Evolutionary conservation across 805 yeast species (phyloP).

Genomic region (Torulaspora franciscae): DNA sequence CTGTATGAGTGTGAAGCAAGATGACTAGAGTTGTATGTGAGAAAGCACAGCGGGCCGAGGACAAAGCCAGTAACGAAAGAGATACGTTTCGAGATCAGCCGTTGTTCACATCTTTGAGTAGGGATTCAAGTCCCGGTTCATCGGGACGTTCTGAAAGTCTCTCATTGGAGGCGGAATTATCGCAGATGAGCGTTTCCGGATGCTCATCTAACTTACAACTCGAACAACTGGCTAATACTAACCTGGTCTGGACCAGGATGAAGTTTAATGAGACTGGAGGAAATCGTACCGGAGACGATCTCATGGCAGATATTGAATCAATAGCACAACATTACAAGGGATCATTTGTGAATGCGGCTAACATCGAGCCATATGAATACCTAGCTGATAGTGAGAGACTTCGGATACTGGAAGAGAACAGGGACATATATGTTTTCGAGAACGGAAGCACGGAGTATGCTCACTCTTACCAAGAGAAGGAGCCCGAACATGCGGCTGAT

Average conservation of each 20-base stretch:
- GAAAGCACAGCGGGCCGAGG: neutral
- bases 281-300: neutral
- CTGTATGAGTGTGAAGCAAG: neutral
- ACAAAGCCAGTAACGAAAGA: neutral
- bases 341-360: constrained; percentile 19
- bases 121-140: constrained; percentile 2
- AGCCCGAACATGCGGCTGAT: constrained; percentile 1
- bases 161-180: constrained; percentile 2
- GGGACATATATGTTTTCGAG: constrained; percentile 25
- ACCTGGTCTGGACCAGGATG: constrained; percentile 26
- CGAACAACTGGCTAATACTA: constrained; percentile 32
- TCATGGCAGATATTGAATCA: constrained; percentile 10
- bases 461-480: constrained; percentile 12
- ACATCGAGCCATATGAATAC: constrained; percentile 32
- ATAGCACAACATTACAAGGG: constrained; percentile 19
- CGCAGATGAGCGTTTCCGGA: constrained; percentile 1
- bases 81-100: neutral
- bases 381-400: constrained; percentile 24
- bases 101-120: neutral
- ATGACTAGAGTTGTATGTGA: constrained; percentile 1
- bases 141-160: neutral
- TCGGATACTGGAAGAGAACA: constrained; percentile 19
- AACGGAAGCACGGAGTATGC: constrained; percentile 21
- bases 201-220: constrained; percentile 13
- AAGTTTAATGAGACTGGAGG: constrained; percentile 9